A percentile compares a stretch with the other conserved stretches of the same genome.
Conservation (phyloP, 306 rosid species). For the Abrus precatorius region DNA sequence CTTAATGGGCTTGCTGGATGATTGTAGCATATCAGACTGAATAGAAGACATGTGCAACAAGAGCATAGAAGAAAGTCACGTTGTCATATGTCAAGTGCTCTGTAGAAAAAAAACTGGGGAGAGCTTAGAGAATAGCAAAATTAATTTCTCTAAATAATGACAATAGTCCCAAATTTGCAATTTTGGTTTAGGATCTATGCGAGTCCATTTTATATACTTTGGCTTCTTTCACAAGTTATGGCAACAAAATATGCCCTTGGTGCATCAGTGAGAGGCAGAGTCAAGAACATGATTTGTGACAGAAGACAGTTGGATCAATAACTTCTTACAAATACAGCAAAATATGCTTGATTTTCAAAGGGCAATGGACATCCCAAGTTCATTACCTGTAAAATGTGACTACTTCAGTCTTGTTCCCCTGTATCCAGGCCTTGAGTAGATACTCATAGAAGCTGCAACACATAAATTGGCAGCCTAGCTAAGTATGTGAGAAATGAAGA, state of each 20-base stretch:
- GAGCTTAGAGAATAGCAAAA: conserved; percentile 6
- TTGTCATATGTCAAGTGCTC: conserved; percentile 10
- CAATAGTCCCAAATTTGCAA: neutral
- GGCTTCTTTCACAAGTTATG: conserved; percentile 32
- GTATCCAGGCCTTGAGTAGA: conserved; percentile 79
- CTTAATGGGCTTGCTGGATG: conserved; percentile 5
- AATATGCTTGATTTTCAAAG: conserved; percentile 26
- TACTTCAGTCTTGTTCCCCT: conserved; percentile 71
- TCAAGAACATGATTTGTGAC: conserved; percentile 18
- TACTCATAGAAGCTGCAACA: conserved; percentile 72
- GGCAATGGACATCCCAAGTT: conserved; percentile 34
- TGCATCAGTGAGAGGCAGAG: conserved; percentile 20
- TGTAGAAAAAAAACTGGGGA: conserved; percentile 1
- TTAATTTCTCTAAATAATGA: neutral
- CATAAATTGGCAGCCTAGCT: conserved; percentile 27
- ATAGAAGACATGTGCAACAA: conserved; percentile 15
- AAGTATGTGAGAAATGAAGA: conserved; percentile 25
- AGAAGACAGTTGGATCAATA: conserved; percentile 15
- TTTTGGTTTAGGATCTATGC: conserved; percentile 6
- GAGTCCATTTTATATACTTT: neutral
- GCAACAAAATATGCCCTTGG: neutral
- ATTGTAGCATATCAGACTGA: conserved; percentile 36
- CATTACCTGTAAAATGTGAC: conserved; percentile 64
- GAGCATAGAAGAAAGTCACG: conserved; percentile 16
- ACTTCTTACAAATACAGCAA: conserved; percentile 24